These are phyloP conservation scores for Alnus glutinosa DNA, from an alignment of 306 rosid genomes.

Conservation along the genomic window DNA sequence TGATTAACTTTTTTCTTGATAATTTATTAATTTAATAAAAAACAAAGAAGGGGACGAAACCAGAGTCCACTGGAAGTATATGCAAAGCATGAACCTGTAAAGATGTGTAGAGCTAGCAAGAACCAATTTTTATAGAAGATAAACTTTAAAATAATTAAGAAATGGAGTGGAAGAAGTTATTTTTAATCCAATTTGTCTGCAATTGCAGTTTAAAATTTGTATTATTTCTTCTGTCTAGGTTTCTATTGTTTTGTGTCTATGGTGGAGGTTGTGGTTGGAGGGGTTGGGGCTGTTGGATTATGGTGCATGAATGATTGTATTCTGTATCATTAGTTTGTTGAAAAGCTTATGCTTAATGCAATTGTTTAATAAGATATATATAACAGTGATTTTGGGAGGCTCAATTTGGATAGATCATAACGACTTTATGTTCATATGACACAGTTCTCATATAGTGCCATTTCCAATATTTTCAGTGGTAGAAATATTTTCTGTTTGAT, in stretches of 20 bases:
- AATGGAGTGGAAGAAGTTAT: not conserved
- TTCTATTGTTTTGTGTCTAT: not conserved
- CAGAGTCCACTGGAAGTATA: not conserved
- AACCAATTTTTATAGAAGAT: not conserved
- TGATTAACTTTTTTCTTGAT: not conserved
- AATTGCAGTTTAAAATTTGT: not conserved
- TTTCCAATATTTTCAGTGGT: constrained; percentile 43
- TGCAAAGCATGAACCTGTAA: not conserved
- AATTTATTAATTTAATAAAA: not conserved
- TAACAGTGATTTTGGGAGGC: not conserved
- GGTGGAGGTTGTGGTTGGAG: not conserved
- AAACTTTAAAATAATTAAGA: not conserved
- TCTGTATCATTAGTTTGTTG: not conserved
- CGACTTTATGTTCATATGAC: constrained; percentile 4
- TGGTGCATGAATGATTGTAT: not conserved
- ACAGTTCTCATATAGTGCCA: constrained; percentile 15
- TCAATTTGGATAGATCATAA: not conserved
- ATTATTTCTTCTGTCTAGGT: not conserved
- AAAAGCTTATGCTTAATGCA: not conserved
- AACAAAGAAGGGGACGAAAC: not conserved
- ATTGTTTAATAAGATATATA: not conserved
- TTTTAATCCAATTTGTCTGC: not conserved
- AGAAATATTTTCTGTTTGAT: constrained; percentile 53
- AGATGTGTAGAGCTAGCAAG: not conserved
- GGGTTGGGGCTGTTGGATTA: not conserved